Evolutionary conservation across 176 grass and related monocot species (phyloP).

Genomic region (Oryza australiensis): DNA sequence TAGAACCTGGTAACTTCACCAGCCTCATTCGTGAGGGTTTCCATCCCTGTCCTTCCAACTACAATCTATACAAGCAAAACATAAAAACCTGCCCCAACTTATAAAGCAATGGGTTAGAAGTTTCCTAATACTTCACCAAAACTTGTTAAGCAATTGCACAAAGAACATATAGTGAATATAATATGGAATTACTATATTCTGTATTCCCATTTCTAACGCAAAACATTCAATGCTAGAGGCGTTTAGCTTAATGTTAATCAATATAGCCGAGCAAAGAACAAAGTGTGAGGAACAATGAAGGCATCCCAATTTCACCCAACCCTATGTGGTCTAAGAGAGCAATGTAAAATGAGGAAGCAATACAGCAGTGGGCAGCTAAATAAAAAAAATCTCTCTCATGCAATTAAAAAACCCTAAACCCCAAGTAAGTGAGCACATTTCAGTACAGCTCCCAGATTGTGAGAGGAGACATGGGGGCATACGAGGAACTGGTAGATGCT

Average conservation of each 20-base stretch:
- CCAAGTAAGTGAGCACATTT: neutral
- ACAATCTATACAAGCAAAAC: slow-evolving; percentile 72
- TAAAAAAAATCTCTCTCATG: neutral
- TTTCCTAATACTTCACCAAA: neutral
- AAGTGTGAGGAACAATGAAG: neutral
- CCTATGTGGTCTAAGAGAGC: neutral
- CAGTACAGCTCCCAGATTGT: neutral
- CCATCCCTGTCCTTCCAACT: slow-evolving; percentile 84
- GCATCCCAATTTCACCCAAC: neutral
- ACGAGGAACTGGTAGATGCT: slow-evolving; percentile 98
- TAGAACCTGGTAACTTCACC: slow-evolving; percentile 90
- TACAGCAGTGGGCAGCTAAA: too few species aligned
- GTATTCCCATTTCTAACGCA: neutral
- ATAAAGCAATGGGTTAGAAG: neutral
- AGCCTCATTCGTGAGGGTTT: slow-evolving; percentile 95
- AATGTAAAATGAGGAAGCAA: neutral
- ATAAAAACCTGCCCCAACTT: slow-evolving; percentile 23
- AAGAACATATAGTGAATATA: neutral
- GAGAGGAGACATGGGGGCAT: neutral
- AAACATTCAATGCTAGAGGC: slow-evolving; percentile 8
- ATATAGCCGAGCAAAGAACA: neutral
- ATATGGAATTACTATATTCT: neutral
- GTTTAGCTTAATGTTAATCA: neutral
- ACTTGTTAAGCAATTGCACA: neutral
- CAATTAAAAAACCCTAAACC: slow-evolving; percentile 32